phyloP scores from a whole-genome alignment of 257 asterid genomes.

The Solanum microdontum region DNA sequence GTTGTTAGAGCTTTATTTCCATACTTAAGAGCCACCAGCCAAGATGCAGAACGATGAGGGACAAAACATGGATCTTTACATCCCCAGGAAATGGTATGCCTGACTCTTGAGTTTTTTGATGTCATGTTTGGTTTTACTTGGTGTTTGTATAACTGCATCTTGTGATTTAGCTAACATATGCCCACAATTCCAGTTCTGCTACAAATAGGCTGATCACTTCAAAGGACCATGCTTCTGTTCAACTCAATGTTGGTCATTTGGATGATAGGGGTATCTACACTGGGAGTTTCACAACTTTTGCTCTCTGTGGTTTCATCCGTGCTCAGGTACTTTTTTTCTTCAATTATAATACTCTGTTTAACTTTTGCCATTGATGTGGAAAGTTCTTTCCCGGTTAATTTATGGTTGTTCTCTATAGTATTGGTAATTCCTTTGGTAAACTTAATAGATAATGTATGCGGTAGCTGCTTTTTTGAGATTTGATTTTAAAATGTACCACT shows the following conservation, averaged over 20 bases:
- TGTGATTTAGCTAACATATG: neutral
- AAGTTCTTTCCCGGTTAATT: neutral
- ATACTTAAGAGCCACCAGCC: neutral
- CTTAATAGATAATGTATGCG: neutral
- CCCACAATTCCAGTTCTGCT: conserved; percentile 54
- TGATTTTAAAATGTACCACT: neutral
- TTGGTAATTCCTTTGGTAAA: neutral
- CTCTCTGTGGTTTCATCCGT: conserved; percentile 85
- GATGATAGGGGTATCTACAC: conserved; percentile 65
- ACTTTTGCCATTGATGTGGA: neutral
- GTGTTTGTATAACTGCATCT: neutral
- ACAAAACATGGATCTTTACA: conserved; percentile 57
- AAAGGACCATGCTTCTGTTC: conserved; percentile 88
- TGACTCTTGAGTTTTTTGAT: neutral
- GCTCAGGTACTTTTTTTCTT: conserved; percentile 40
- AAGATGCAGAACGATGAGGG: conserved; percentile 73
- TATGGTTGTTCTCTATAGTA: neutral
- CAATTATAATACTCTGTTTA: neutral
- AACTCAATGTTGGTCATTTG: conserved; percentile 69
- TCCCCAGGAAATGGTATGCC: conserved; percentile 54
- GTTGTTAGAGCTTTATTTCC: neutral
- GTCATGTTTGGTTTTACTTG: neutral
- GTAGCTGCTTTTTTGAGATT: neutral
- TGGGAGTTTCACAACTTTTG: conserved; percentile 57
- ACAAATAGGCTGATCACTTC: conserved; percentile 86